phyloP scores from a whole-genome alignment of 805 yeast genomes.

The Candida maris region DNA sequence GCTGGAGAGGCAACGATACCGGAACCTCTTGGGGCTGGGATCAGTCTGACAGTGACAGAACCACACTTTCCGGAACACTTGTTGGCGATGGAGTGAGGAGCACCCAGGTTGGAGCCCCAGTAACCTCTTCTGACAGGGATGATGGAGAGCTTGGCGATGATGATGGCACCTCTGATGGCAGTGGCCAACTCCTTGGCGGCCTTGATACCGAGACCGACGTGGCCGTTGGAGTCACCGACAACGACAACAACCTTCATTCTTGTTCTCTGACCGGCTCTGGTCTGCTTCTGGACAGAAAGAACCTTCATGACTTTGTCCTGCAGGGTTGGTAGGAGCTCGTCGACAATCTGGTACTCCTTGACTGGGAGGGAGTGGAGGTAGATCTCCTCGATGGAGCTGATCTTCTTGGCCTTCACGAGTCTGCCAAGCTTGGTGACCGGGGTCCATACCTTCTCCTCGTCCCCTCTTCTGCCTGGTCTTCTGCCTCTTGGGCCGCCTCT shows the following conservation, averaged over 20 bases:
- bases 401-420: slow-evolving; percentile 98
- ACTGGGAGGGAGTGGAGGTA: slow-evolving; percentile 99
- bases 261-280: slow-evolving; percentile 99
- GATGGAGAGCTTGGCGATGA: slow-evolving; percentile 97
- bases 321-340: slow-evolving; percentile 90
- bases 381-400: slow-evolving; percentile 94
- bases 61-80: slow-evolving; percentile 99
- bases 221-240: slow-evolving; percentile 99
- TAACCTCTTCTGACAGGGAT: slow-evolving; percentile 99
- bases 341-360: slow-evolving; percentile 99
- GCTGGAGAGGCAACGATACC: slow-evolving; percentile 99
- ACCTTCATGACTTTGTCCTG: slow-evolving; percentile 99
- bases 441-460: slow-evolving; percentile 98
- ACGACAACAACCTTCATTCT: slow-evolving; percentile 99
- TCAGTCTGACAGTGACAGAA: slow-evolving; percentile 96
- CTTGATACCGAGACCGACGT: slow-evolving; percentile 99
- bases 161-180: slow-evolving; percentile 99
- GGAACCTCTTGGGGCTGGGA: slow-evolving; percentile 99
- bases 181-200: slow-evolving; percentile 99
- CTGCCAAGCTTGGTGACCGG: slow-evolving; percentile 99
- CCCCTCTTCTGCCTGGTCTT: slow-evolving; percentile 63
- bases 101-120: slow-evolving; percentile 99
- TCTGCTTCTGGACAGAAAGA: slow-evolving; percentile 99
- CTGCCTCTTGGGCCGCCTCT: slow-evolving; percentile 57
- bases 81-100: slow-evolving; percentile 97